Base-by-base conservation (phyloP, 106 monocot genomes). In the Dendrobium catenatum region DNA sequence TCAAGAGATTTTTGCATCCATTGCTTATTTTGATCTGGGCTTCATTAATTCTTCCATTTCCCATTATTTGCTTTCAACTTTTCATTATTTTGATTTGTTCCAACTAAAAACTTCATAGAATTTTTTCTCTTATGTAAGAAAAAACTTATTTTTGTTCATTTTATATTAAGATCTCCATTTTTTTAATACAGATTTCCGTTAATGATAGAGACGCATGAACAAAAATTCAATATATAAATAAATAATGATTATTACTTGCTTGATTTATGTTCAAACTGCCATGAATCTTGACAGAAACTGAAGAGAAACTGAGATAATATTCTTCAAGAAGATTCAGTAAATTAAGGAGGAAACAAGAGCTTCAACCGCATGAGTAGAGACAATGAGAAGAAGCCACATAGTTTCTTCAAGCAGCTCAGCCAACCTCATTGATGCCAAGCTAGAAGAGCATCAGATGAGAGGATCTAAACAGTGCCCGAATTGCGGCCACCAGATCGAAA, bases 361-460 rank as follows among this genome's bases (percentile, higher is more conserved):
- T 76, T 46, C 76, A 49, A 9, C 76, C 47, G 20, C 47, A 44
- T 66, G 64, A 24, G n/a, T 51, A 70, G 70, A 70, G 70, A 74
- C 0, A 29, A 51, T 51, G 51, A 51, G 51, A 1, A 66, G 64
- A 66, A 66, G 64, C 8, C 64, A 66, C n/a, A 26, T 66, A 66
- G 64, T 66, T 66, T 66, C 64, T 22, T 6, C 64, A 66, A 86
- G 89, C 55, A 80, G 84, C 77, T 81, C 87, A 2, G 43, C 74
- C 55, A 80, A 81, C 47, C 84, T 95, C 80, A 90, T 97, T 42
- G 94, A 94, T 74, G 92, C 92, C 24, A 97, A 91, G 86, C 86
- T 92, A 5, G 94, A 91, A 70, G 89, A 94, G 75, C 90, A 94
- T 16, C 86, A 79, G 78, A 89, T 88, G 85, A 84, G 84, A 72